A percentile compares a stretch with the other conserved stretches of the same genome.
These are phyloP conservation scores for Asterella californica DNA, from an alignment of 225 moss, liverwort and hornwort species.

Conservation along the genomic window DNA sequence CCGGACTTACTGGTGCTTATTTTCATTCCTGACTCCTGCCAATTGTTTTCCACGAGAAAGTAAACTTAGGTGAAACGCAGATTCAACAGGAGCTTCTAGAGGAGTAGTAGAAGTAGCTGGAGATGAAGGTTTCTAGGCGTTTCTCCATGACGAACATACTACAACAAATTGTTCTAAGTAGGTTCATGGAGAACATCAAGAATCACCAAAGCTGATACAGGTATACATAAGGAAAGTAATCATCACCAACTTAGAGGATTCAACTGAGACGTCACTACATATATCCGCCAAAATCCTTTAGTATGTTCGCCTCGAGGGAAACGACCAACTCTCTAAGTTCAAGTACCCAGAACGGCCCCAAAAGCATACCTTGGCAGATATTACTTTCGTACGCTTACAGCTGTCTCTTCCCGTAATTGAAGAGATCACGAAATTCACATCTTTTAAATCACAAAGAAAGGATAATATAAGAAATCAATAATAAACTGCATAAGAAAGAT, in stretches of 20 bases:
- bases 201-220: background rate
- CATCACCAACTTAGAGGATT: too few species aligned
- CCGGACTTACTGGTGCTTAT: conserved; percentile 39
- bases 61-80: background rate
- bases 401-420: conserved; percentile 47
- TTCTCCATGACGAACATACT: background rate
- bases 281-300: too few species aligned
- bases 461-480: background rate
- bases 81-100: background rate
- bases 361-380: conserved; percentile 1
- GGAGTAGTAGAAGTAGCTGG: too few species aligned
- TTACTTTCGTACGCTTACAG: conserved; percentile 28
- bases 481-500: background rate
- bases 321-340: background rate
- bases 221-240: too few species aligned
- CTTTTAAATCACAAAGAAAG: conserved; percentile 18
- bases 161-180: background rate
- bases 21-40: conserved; percentile 36
- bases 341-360: background rate
- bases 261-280: too few species aligned
- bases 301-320: background rate
- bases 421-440: conserved; percentile 43
- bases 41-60: background rate
- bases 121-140: background rate
- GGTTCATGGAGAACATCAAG: background rate